phyloP scores from a whole-genome alignment of 352 stramenopile genomes.

The Pythium pyrilobum region DNA sequence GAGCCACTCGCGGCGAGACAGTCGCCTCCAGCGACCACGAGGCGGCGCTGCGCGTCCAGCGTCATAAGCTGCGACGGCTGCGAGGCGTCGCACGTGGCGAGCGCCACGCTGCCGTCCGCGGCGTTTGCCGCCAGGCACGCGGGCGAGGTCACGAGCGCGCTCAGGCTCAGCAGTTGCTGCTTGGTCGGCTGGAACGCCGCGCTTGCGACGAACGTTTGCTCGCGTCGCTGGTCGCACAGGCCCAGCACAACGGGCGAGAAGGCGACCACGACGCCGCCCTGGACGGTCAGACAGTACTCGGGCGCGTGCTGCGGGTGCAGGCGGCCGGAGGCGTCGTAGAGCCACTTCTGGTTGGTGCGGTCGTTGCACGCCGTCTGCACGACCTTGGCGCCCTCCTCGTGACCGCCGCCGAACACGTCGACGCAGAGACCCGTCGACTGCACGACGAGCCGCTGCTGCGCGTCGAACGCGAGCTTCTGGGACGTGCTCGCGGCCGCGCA shows the following conservation, averaged over 20 bases:
- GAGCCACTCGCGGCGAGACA: too few species aligned
- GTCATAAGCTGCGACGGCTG: background rate
- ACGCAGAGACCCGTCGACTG: slow-evolving; percentile 1
- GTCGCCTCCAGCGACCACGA: too few species aligned
- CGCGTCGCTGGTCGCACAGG: too few species aligned
- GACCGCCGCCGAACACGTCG: background rate
- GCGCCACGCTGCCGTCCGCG: too few species aligned
- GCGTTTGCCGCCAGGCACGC: background rate
- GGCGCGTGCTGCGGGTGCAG: slow-evolving; percentile 5
- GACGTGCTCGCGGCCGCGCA: background rate
- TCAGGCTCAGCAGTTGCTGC: too few species aligned
- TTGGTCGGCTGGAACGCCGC: too few species aligned
- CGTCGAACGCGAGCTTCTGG: slow-evolving; percentile 3
- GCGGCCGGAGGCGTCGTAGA: slow-evolving; percentile 10
- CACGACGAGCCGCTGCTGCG: slow-evolving; percentile 2
- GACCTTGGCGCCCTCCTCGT: background rate
- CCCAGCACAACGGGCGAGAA: too few species aligned
- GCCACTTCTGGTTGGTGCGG: slow-evolving; percentile 12
- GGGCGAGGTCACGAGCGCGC: too few species aligned
- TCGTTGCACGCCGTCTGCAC: slow-evolving; percentile 10
- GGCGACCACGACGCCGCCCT: too few species aligned
- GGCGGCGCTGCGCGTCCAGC: background rate
- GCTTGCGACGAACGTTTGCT: too few species aligned
- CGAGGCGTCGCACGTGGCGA: background rate
- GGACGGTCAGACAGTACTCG: slow-evolving; percentile 5